phyloP scores from a whole-genome alignment of 805 yeast genomes.

The Yamadazyma scolyti region DNA sequence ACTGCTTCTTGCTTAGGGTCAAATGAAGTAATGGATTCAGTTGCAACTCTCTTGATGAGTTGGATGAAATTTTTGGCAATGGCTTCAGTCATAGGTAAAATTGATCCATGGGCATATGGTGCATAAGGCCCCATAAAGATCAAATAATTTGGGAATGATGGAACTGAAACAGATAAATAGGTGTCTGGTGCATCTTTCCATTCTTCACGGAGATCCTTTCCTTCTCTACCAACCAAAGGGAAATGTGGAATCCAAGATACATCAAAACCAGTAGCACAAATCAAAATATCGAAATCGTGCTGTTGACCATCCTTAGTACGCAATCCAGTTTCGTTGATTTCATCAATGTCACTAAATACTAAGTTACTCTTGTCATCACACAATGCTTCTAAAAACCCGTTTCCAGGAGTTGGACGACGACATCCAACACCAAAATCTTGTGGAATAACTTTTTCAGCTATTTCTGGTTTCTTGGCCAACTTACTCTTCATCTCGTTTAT shows the following conservation, averaged over 20 bases:
- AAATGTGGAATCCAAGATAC: slow-evolving; percentile 2
- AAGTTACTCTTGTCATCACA: slow-evolving; percentile 2
- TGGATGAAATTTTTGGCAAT: slow-evolving; percentile 2
- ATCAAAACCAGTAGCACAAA: slow-evolving; percentile 3
- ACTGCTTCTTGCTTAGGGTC: slow-evolving; percentile 2
- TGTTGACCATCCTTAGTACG: slow-evolving; percentile 2
- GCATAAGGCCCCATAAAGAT: slow-evolving; percentile 3
- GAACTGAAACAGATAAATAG: slow-evolving; percentile 1
- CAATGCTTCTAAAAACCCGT: slow-evolving; percentile 2
- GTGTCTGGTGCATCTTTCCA: slow-evolving; percentile 2
- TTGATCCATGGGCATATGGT: slow-evolving; percentile 2
- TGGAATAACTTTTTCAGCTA: slow-evolving; percentile 1
- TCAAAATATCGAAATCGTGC: slow-evolving; percentile 1
- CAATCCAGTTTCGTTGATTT: slow-evolving; percentile 2
- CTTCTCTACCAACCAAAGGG: slow-evolving; percentile 3
- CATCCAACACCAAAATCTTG: slow-evolving; percentile 3
- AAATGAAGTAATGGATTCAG: slow-evolving; percentile 1
- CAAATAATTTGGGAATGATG: slow-evolving; percentile 1
- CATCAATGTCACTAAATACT: slow-evolving; percentile 1
- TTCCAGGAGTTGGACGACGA: slow-evolving; percentile 3
- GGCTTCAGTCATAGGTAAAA: slow-evolving; percentile 2
- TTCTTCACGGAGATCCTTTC: slow-evolving; percentile 1
- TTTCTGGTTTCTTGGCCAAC: slow-evolving; percentile 1
- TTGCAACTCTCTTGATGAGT: background rate
- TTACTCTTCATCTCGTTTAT: slow-evolving; percentile 1